Percentiles rank a stretch among this genome's conserved stretches.
Conservation (phyloP, 805 yeast genomes). For the Candida vaughaniae region DNA sequence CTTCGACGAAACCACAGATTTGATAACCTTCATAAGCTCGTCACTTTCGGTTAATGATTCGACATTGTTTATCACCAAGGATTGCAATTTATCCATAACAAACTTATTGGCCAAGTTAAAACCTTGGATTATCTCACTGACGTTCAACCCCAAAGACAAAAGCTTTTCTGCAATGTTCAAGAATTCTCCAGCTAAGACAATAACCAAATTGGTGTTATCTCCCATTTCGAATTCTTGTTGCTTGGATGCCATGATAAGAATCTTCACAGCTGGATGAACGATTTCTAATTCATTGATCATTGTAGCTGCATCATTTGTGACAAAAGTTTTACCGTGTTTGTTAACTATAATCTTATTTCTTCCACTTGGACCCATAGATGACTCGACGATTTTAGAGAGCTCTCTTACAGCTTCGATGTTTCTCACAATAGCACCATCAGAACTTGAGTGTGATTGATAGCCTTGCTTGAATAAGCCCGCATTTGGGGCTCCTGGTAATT, state of each 20-base stretch:
- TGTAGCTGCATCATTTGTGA: conserved; percentile 98
- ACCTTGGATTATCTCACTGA: conserved; percentile 92
- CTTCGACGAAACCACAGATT: conserved; percentile 89
- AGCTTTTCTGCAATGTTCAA: conserved; percentile 84
- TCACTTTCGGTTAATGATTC: conserved; percentile 53
- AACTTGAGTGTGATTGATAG: conserved; percentile 78
- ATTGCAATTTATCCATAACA: conserved; percentile 66
- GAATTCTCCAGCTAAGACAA: conserved; percentile 90
- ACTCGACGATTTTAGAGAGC: conserved; percentile 84
- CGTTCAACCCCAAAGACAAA: conserved; percentile 78
- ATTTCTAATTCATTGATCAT: conserved; percentile 91
- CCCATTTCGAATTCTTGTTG: conserved; percentile 98
- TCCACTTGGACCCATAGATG: conserved; percentile 97
- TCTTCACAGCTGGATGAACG: conserved; percentile 95
- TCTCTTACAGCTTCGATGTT: conserved; percentile 95
- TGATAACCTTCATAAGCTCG: conserved; percentile 69
- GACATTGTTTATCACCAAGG: conserved; percentile 59
- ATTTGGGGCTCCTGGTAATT: conserved; percentile 89
- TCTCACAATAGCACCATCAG: conserved; percentile 91
- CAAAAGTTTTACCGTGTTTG: conserved; percentile 77
- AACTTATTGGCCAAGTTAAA: conserved; percentile 82
- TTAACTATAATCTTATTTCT: conserved; percentile 94
- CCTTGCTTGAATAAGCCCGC: conserved; percentile 96
- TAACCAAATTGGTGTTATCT: conserved; percentile 89
- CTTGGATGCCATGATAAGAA: conserved; percentile 92